These are phyloP conservation scores for Diplodia scrobiculata DNA, from an alignment of 2,329 filamentous ascomycete species.

Conservation along the genomic window DNA sequence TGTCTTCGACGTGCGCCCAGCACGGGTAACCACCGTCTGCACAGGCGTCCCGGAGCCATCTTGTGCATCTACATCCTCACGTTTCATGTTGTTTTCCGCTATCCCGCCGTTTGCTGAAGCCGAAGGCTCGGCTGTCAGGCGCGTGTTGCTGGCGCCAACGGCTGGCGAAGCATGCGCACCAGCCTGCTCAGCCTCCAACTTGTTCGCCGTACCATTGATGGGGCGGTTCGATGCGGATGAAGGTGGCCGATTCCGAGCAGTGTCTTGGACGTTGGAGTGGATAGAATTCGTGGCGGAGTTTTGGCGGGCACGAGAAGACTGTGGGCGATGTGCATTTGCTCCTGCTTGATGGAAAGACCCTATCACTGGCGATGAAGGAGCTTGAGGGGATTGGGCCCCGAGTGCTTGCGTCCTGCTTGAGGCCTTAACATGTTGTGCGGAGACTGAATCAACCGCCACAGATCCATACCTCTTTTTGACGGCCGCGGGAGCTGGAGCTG, in stretches of 20 bases:
- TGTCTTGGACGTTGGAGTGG: conserved; percentile 56
- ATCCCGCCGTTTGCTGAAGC: conserved; percentile 10
- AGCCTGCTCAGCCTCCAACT: conserved; percentile 13
- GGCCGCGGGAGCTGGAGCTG: conserved; percentile 66
- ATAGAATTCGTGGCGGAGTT: conserved; percentile 58
- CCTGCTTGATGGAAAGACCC: conserved; percentile 65
- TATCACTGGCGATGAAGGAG: conserved; percentile 74
- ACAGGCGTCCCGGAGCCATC: conserved; percentile 44
- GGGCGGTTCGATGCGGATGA: conserved; percentile 42
- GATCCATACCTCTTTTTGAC: conserved; percentile 72
- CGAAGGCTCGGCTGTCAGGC: conserved; percentile 5
- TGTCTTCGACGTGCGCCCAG: conserved; percentile 51
- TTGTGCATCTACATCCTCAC: conserved; percentile 54
- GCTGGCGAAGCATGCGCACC: neutral
- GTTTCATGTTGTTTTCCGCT: conserved; percentile 43
- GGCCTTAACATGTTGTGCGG: conserved; percentile 13
- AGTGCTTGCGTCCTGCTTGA: conserved; percentile 50
- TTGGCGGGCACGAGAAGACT: conserved; percentile 72
- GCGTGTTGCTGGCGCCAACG: neutral
- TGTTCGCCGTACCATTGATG: conserved; percentile 17
- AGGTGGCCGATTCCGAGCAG: conserved; percentile 37
- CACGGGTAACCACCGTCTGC: conserved; percentile 37
- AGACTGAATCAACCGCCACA: neutral
- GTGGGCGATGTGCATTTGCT: conserved; percentile 59
- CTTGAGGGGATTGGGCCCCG: conserved; percentile 66